A percentile compares a stretch with the other conserved stretches of the same genome.
phyloP scores from a whole-genome alignment of 768 basidiomycete genomes.

The Boletus insuetus region DNA sequence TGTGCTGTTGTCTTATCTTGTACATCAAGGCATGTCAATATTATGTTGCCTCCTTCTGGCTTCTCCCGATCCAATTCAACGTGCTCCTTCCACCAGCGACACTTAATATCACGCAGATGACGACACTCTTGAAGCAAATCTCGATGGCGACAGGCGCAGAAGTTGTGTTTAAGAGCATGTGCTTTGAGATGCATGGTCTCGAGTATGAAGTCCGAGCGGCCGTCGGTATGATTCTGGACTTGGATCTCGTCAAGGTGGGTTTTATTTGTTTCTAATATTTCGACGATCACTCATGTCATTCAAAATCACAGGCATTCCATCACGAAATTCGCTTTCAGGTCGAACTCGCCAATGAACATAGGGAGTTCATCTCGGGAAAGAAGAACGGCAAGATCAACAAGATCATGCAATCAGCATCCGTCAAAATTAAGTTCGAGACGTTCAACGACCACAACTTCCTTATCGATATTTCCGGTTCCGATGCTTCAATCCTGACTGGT shows the following conservation, averaged over 20 bases:
- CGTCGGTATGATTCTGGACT: slow-evolving; percentile 80
- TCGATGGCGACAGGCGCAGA: slow-evolving; percentile 87
- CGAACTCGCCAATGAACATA: slow-evolving; percentile 95
- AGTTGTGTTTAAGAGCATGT: slow-evolving; percentile 95
- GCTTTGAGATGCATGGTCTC: slow-evolving; percentile 94
- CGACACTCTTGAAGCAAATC: slow-evolving; percentile 82
- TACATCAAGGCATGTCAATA: slow-evolving; percentile 79
- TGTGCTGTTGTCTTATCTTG: slow-evolving; percentile 18
- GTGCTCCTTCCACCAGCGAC: slow-evolving; percentile 81
- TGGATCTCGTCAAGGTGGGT: slow-evolving; percentile 86
- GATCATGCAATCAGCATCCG: slow-evolving; percentile 96
- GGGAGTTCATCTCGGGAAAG: slow-evolving; percentile 98
- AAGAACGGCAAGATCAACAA: slow-evolving; percentile 99
- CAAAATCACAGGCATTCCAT: slow-evolving; percentile 68
- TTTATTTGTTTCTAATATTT: not conserved
- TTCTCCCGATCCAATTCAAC: slow-evolving; percentile 91
- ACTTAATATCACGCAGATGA: slow-evolving; percentile 78
- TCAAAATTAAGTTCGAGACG: slow-evolving; percentile 99
- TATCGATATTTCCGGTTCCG: slow-evolving; percentile 86
- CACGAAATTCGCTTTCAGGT: slow-evolving; percentile 98
- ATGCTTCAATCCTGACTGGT: slow-evolving; percentile 82
- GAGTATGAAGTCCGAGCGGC: slow-evolving; percentile 89
- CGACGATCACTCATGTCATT: not conserved
- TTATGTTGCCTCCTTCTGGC: slow-evolving; percentile 97
- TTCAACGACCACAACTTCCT: slow-evolving; percentile 96